Evolutionary conservation across 108 stramenopile genomes (phyloP), one percentile per base, ranked within the genome.

Genomic region (Asterionellopsis glacialis): DNA sequence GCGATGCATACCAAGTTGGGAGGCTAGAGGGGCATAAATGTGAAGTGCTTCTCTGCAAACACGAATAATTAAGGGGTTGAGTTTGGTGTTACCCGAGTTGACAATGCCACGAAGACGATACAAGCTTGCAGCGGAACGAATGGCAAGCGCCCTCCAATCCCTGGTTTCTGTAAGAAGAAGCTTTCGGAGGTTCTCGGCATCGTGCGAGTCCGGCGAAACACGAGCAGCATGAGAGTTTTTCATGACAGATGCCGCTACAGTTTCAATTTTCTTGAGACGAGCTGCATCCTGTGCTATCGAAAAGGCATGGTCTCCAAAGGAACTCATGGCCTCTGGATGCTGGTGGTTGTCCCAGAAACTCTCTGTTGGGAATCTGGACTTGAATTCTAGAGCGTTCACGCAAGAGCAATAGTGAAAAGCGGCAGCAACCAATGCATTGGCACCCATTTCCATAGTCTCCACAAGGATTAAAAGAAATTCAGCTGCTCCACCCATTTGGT

Each of bases 91-190:
- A 19, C 44, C 15, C 6, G 15, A 19, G 9, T 9, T 44, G n/a
- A 45, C 14, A 13, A 90, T 68, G 0, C 85, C 84, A 23, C 73
- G 60, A 0, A 91, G 59, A 23, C 87, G 64, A 72, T 85, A 88
- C 58, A 91, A 63, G 55, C 85, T 84, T 5, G 87, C 90, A 15
- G 81, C 87, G 22, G 80, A 75, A 26, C 90, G 80, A 56, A 91
- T 91, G 13, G 90, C 90, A 60, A 91, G 69, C 2, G 90, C 85
- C 21, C 90, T 66, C 90, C 90, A 91, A 64, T 91, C 90, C 43
- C 78, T 72, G 51, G 80, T 83, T 57, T 83, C 81, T 21, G 75
- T 77, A 15, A 85, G 55, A 18, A 87, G 71, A 26, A 91, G 62
- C 41, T 73, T 74, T 11, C 82, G 65, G 15, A 91, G 26, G 47